Evolutionary conservation across 495 filamentous ascomycete species (phyloP), one percentile per base, ranked within the genome.

Genomic region (Aspergillus sclerotiicarbonarius): DNA sequence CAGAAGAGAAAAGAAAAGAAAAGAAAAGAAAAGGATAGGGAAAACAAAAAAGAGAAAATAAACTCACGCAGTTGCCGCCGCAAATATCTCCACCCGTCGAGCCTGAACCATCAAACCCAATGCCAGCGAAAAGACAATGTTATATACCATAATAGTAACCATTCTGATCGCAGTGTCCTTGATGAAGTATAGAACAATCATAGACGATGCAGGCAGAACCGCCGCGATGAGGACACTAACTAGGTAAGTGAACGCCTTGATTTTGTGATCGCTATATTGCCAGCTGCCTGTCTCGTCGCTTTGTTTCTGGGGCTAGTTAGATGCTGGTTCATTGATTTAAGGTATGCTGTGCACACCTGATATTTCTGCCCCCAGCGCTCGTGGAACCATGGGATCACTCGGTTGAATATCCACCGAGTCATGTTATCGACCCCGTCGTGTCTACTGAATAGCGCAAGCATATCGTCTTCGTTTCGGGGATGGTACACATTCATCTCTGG

Each of bases 131-230:
- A 76, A 73, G 4, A 70, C 35, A 19, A 63, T 49, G 6, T 65
- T 66, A 55, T 72, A 76, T 1, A 66, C 16, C 54, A 70, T 62
- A 16, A 76, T 69, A 20, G 72, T 53, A 8, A 55, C 59, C 12
- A 76, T 56, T 33, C 69, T 54, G 15, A 54, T 51, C 10, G 59
- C 29, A 29, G 62, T 62, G 19, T 56, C 33, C 12, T 58, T 51
- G 20, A 73, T 62, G 18, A 62, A 71, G 51, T 67, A 73, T 0
- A 76, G 59, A 3, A 64, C 65, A 25, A 75, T 52, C 30, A 75
- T 71, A 0, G 70, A 59, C 8, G 54, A 55, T 2, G 69, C 66
- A 5, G 73, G 73, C 6, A 74, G 56, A 1, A 67, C 19, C 0
- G 66, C 67, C 1, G 70, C 62, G 13, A 71, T 30, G 18, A 74